phyloP scores from a whole-genome alignment of 441 rosid genomes.

The Erodium trifolium region DNA sequence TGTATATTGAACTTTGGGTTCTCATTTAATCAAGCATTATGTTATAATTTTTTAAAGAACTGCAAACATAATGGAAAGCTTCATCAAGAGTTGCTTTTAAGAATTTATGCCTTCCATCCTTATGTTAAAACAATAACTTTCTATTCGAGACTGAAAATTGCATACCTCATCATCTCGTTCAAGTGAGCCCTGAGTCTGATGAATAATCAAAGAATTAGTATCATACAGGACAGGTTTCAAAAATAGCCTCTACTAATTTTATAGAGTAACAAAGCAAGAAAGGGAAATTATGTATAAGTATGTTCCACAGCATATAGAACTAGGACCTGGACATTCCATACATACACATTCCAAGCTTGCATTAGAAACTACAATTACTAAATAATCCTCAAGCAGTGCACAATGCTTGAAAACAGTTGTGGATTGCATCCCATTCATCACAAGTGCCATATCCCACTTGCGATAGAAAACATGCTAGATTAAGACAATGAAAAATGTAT shows the following conservation, averaged over 20 bases:
- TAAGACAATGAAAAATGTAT: neutral
- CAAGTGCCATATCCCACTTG: neutral
- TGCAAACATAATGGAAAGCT: neutral
- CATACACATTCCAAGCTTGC: neutral
- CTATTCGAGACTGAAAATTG: conserved; percentile 16
- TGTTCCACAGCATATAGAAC: neutral
- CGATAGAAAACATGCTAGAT: conserved; percentile 4
- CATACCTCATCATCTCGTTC: conserved; percentile 95
- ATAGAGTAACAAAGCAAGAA: neutral
- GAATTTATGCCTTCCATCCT: neutral
- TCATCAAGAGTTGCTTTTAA: neutral
- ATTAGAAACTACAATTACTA: neutral
- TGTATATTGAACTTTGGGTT: no score
- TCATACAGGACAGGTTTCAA: neutral
- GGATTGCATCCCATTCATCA: neutral
- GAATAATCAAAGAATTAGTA: conserved; percentile 18
- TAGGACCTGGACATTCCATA: neutral
- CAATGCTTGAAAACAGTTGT: neutral
- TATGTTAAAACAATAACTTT: conserved; percentile 12
- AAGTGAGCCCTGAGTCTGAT: conserved; percentile 63
- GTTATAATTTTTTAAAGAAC: neutral
- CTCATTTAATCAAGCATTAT: neutral
- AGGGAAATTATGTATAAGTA: neutral
- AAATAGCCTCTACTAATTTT: neutral
- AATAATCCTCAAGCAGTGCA: neutral